Conservation (phyloP, 352 stramenopile species). For the Aphanomyces stellatus region DNA sequence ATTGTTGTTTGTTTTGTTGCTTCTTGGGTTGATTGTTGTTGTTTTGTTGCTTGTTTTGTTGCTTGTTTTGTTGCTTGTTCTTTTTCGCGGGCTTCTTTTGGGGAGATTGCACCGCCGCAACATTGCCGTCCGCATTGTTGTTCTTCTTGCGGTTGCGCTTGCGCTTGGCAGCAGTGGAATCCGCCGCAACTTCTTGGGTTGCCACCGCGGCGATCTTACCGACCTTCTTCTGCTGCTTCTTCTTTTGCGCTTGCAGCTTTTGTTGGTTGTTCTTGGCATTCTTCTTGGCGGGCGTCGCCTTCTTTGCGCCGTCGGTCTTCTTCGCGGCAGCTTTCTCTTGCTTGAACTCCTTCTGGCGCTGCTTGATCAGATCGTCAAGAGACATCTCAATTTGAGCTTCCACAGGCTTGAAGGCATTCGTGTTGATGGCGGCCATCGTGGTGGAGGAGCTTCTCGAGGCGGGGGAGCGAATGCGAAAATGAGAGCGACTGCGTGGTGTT, state of each 20-base stretch:
- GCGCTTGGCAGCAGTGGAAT: not conserved
- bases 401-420: not conserved
- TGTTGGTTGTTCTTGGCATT: not conserved
- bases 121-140: not conserved
- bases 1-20: not conserved
- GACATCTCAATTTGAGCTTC: conserved; percentile 8
- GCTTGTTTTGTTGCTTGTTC: not conserved
- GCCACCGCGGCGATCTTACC: not conserved
- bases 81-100: not conserved
- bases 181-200: not conserved
- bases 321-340: not conserved
- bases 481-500: not conserved
- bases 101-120: not conserved
- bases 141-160: conserved; percentile 9
- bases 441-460: not conserved
- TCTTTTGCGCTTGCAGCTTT: not conserved
- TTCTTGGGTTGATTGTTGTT: not conserved
- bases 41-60: not conserved
- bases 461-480: conserved; percentile 6
- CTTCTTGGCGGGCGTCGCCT: not conserved
- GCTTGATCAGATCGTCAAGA: conserved; percentile 14
- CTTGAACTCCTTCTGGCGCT: not conserved
- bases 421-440: not conserved
- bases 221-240: conserved; percentile 2
- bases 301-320: not conserved